Evolutionary conservation across 2,329 filamentous ascomycete species (phyloP), one percentile per base, ranked within the genome.

Genomic region (Xylariomycetidae sp.): DNA sequence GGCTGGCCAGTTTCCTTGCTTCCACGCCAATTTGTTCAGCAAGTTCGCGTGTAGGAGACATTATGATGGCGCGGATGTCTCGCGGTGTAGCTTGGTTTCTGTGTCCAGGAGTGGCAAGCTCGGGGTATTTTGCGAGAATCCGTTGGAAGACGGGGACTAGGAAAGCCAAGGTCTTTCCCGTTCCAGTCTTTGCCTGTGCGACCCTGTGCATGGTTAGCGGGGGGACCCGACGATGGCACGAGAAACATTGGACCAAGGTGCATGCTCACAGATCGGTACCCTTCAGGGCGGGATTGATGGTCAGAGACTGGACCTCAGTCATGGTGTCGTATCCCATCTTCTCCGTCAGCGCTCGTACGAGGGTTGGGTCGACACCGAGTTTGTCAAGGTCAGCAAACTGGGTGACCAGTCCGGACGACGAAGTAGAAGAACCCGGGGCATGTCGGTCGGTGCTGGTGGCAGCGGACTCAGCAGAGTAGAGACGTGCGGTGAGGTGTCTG

Each of bases 91-190:
- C 65, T 3, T 36, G 37, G n/a, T 51, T 49, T 12, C 48, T 50
- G 30, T 61, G 53, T 8, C 50, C 45, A 40, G 56, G 67, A 23
- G 66, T 57, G 33, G 73, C 77, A 20, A 94, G 71, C 0, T 65
- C 60, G 1, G 80, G 77, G 44, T 87, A 77, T 39, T 70, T 63
- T 14, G 63, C 59, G 40, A 94, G 67, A 53, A 95, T 85, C 39
- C 80, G 81, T 58, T 96, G 87, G 33, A 97, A 66, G 6, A 88
- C 69, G 31, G 92, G 92, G 6, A 97, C 64, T 16, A 98, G 72
- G 69, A 97, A 98, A 22, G 87, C 92, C 37, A 97, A 67, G 0
- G 92, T 98, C 67, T 98, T 98, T 57, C 92, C 92, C 4, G 92
- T 97, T 57, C 92, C 92, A 7, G 92, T 98, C 65, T 87, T 95